Base-by-base conservation (phyloP, 768 basidiomycete species). In the Boletus insuetus region DNA sequence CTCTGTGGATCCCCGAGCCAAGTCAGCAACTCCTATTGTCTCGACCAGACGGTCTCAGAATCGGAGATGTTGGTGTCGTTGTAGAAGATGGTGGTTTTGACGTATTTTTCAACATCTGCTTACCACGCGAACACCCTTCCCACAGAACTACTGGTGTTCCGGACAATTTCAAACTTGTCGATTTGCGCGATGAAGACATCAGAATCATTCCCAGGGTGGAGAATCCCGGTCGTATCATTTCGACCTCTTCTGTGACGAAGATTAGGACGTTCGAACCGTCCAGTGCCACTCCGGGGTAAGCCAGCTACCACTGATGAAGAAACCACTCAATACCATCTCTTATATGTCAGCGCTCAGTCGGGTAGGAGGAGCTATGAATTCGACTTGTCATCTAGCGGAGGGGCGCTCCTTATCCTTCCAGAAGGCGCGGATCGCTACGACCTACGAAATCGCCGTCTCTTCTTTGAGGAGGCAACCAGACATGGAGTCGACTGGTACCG, bases 31-130 rank as follows among this genome's bases (percentile, higher is more conserved):
- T 72, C 6, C 61, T 69, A 14, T 26, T 54, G 0, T 61, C 66
- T 31, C 61, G 61, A 31, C 49, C 24, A 5, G 54, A 61, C 6
- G 74, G 73, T 2, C 62, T 71, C 26, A 63, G 51, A 24, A 71
- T 74, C 19, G 74, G 75, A 4, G 74, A 76, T 46, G 69, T 75
- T 8, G 72, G 72, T 4, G 61, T 73, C n/a, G 49, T 76, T 16
- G 64, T 54, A 1, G 63, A 63, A 2, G 56, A 64, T 41, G 75
- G 73, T n/a, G 56, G 59, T 8, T 77, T 76, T 29, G 67, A 69
- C 20, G 71, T 71, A 41, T 65, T 73, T 2, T 76, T 76, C 61
- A 75, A 73, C 44, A 66, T 75, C 4, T 70, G 67, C 35, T 51
- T 72, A 4, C 66, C 72, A 34, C 67, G 63, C 7, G 61, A 71